Base-by-base conservation (phyloP, 306 rosid genomes). In the Malus sylvestris region DNA sequence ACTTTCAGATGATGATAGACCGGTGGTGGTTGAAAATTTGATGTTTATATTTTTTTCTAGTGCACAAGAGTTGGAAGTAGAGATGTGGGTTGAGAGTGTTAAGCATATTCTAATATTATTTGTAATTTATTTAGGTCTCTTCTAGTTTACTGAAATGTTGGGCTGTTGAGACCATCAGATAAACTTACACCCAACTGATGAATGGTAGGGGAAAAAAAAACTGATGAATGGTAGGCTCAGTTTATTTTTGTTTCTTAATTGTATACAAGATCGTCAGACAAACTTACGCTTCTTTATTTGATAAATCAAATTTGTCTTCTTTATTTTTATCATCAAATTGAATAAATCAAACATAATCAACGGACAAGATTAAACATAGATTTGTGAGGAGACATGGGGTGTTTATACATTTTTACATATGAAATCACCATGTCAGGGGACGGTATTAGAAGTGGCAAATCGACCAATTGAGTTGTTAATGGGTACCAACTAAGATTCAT, bases 101-200 rank as follows among this genome's bases (percentile, higher is more conserved):
- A 0, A 38, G 22, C 55, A 38, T 23, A 18, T 14, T 57, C 27
- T 10, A 11, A 18, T 40, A 16, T 27, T 4, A 10, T 44, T 20
- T 60, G 77, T 73, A 73, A 73, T 73, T 25, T 73, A 44, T 42
- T 73, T 60, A 73, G 58, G 77, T 40, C 25, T 14, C 8, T 35
- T 33, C 55, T 35, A 30, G 32, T 19, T n/a, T 52, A 11, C 32
- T 71, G 23, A 16, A 69, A 46, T 51, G 62, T 20, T 55, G 46
- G 46, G 51, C 32, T 35, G 76, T 72, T 33, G 33, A 22, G 57
- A 72, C 22, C 14, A n/a, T 35, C 44, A 72, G 4, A 32, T 40
- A 8, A 19, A 32, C 19, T 38, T 38, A 23, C 44, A 30, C 6
- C 60, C 65, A 18, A 12, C 33, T 55, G 76, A 58, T 58, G 55